These are phyloP conservation scores for Typha latifolia DNA, from an alignment of 176 grass and related monocot genomes.

Conservation along the genomic window DNA sequence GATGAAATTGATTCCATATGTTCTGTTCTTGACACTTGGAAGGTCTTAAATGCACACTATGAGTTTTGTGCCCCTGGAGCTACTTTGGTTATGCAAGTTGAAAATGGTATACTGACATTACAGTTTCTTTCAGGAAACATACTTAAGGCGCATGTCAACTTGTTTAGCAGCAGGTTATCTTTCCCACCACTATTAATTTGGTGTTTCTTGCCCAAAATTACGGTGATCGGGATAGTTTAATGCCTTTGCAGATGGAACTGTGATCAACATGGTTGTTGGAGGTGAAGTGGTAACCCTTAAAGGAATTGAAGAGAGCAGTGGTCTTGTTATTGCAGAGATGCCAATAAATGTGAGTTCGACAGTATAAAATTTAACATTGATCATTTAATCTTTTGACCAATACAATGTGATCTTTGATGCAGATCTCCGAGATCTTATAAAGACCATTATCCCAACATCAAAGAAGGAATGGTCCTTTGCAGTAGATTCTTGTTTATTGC, in stretches of 20 bases:
- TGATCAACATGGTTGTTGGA: constrained; percentile 97
- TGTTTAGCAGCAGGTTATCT: constrained; percentile 71
- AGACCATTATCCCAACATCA: not conserved
- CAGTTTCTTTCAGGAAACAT: constrained; percentile 56
- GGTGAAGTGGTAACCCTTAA: constrained; percentile 67
- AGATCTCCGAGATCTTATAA: constrained; percentile 92
- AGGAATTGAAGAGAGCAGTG: constrained; percentile 71
- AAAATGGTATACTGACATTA: not conserved
- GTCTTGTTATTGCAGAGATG: constrained; percentile 80
- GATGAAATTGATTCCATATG: not conserved
- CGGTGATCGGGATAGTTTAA: not conserved
- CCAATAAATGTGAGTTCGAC: constrained; percentile 70
- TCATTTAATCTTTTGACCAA: constrained; percentile 4
- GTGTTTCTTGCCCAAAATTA: not conserved
- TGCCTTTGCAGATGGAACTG: constrained; percentile 58
- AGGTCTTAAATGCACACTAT: too few species aligned
- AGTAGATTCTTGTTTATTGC: not conserved
- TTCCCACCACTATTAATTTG: not conserved
- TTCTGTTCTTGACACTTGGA: too few species aligned
- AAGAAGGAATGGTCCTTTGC: not conserved
- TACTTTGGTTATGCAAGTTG: too few species aligned
- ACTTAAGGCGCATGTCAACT: constrained; percentile 69
- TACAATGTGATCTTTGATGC: constrained; percentile 15
- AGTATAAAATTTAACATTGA: not conserved
- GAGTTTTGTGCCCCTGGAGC: too few species aligned